Evolutionary conservation across 1,284 basidiomycete species (phyloP), one percentile per base, ranked within the genome.

Genomic region (Sporisorium iseilematis-ciliati): DNA sequence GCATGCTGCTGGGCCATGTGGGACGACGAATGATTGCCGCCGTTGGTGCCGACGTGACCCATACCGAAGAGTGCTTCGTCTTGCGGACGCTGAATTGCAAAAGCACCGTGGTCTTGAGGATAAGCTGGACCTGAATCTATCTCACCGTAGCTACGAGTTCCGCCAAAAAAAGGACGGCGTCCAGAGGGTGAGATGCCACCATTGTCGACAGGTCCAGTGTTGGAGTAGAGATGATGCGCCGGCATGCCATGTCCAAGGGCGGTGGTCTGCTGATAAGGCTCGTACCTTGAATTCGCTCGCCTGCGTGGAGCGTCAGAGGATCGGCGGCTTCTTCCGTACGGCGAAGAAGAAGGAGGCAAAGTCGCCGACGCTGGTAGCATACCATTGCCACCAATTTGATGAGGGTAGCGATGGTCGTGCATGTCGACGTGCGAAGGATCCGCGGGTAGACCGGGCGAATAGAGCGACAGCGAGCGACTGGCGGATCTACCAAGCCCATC

Each of bases 301-400:
- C 68, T 31, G 3, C 64, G 59, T 41, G 64, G 66, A 29, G 65
- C 68, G 35, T 75, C 73, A 0, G 73, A 75, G 1, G 68, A 48
- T 25, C 68, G 60, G 11, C 73, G 56, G 31, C 43, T 51, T 7
- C 43, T 51, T 7, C 63, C 50, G 29, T 63, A 63, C 3, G 31
- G 46, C 42, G 50, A 29, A 16, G 63, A 48, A 6, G 66, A 60
- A 4, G 40, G 29, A 5, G 65, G 59, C 20, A 58, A n/a, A 12
- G 59, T 54, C 11, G 73, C 64, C 18, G 68, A 65, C 5, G 43
- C 29, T 6, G 65, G 57, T 8, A 75, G 51, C 46, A 67, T 61
- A 7, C 73, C 73, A 14, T 66, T 61, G 20, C 73, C 73, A 5
- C 73, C 73, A 18, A 75, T 75, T 58, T 71, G 67, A 43, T 75